Base-by-base conservation (phyloP, 345 rosid genomes). In the Ceriops tagal region DNA sequence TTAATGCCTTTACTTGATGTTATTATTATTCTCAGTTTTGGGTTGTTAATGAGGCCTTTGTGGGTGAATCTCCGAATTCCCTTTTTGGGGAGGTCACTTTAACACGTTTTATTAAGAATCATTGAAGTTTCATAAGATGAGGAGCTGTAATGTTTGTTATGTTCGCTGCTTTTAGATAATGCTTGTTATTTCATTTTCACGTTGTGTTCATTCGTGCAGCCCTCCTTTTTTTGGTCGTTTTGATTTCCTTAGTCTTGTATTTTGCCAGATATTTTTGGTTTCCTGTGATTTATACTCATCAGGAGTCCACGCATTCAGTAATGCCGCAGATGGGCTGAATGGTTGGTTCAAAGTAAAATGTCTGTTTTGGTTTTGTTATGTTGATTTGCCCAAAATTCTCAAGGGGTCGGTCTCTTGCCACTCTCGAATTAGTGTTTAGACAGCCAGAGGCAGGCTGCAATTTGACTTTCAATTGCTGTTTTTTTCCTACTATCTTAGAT, bases 11-110 rank as follows among this genome's bases (percentile, higher is more conserved):
- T 13, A 24, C 27, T 62, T 70, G 47, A 62, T 71, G 15, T 2
- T 28, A 59, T 47, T 46, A 60, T 61, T 52, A 27, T 77, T 60
- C 73, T 68, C 80, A 74, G 80, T 82, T 82, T 79, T 81, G 76
- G 81, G 71, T 65, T 70, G 55, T 58, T 57, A 63, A 58, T 39
- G 64, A 71, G 75, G 24, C 69, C 30, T 64, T 28, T 8, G 19
- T 56, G 61, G 74, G 53, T 69, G n/a, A 26, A 32, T 66, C 61
- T 55, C 61, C 51, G 11, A 53, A 52, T 49, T 31, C 30, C 30
- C 20, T 11, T 3, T 39, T 39, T 21, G 21, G 43, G 10, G 43
- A 1, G 43, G 43, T 35, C 43, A 8, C 11, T 35, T 35, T 35
- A 35, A 35, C 43, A 35, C 8, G 43, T 55, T 18, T 67, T 72